These are phyloP conservation scores for Mortierella antarctica DNA, from an alignment of 192 early-diverging fungal genomes.

Conservation along the genomic window DNA sequence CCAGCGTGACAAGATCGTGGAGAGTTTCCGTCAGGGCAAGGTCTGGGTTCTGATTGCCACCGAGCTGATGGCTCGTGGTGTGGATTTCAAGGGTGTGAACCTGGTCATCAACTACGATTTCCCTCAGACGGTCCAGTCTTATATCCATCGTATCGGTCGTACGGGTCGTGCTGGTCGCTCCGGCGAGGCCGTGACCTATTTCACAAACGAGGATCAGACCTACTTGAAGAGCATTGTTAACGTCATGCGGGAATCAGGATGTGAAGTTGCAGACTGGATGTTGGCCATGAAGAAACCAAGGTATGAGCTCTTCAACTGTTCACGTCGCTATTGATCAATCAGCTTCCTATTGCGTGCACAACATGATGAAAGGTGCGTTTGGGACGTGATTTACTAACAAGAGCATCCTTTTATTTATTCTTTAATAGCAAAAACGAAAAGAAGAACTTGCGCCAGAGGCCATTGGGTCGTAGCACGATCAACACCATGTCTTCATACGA, in stretches of 20 bases:
- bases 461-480: conserved; percentile 80
- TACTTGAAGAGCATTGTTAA: conserved; percentile 95
- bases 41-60: conserved; percentile 97
- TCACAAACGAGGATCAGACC: conserved; percentile 91
- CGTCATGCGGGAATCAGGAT: conserved; percentile 95
- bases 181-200: conserved; percentile 94
- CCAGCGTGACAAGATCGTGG: conserved; percentile 90
- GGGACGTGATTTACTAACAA: not conserved
- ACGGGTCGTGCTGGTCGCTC: conserved; percentile 95
- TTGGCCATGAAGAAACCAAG: conserved; percentile 82
- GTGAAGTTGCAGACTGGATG: conserved; percentile 99
- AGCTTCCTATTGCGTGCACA: conserved; percentile 72
- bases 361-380: conserved; percentile 67
- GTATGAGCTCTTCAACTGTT: conserved; percentile 40
- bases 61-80: conserved; percentile 97
- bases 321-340: conserved; percentile 76
- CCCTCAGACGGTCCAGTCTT: conserved; percentile 89
- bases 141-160: conserved; percentile 98
- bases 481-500: conserved; percentile 84
- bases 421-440: conserved; percentile 65
- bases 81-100: conserved; percentile 98
- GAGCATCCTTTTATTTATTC: not conserved
- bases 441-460: conserved; percentile 76
- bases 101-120: conserved; percentile 99
- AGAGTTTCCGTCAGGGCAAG: conserved; percentile 89